Conservation (phyloP, 148 eudicot genomes). For the Silene uniflora region DNA sequence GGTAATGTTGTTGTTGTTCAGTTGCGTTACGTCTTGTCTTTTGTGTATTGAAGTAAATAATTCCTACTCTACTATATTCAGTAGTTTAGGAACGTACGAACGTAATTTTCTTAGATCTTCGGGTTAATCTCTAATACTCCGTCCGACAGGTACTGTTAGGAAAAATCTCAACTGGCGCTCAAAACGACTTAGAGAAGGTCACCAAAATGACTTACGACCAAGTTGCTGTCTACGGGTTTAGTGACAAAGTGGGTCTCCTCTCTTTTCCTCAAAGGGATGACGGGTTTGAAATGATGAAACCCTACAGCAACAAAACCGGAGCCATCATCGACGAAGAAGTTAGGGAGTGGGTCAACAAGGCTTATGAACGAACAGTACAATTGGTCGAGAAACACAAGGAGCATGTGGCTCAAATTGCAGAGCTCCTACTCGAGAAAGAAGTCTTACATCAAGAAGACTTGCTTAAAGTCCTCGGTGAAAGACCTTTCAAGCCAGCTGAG, state of each 20-base stretch:
- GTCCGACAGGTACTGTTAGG: conserved; percentile 63
- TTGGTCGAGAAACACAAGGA: conserved; percentile 69
- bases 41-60: too few species aligned
- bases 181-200: conserved; percentile 82
- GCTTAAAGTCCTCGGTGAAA: conserved; percentile 66
- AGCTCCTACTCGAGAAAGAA: conserved; percentile 76
- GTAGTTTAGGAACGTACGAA: background rate
- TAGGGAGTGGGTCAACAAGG: conserved; percentile 77
- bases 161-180: conserved; percentile 85
- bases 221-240: conserved; percentile 85
- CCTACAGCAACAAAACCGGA: conserved; percentile 81
- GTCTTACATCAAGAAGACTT: conserved; percentile 84
- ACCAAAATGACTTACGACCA: conserved; percentile 89
- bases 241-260: conserved; percentile 87
- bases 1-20: too few species aligned
- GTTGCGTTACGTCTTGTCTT: background rate
- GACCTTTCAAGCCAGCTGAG: conserved; percentile 60
- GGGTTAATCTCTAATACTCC: background rate
- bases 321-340: conserved; percentile 76
- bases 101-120: too few species aligned
- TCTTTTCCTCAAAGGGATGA: conserved; percentile 78
- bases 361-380: conserved; percentile 56
- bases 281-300: conserved; percentile 59
- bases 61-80: too few species aligned
- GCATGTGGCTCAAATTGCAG: conserved; percentile 69